Conservation (phyloP, 257 asterid species). For the Solanum boliviense region DNA sequence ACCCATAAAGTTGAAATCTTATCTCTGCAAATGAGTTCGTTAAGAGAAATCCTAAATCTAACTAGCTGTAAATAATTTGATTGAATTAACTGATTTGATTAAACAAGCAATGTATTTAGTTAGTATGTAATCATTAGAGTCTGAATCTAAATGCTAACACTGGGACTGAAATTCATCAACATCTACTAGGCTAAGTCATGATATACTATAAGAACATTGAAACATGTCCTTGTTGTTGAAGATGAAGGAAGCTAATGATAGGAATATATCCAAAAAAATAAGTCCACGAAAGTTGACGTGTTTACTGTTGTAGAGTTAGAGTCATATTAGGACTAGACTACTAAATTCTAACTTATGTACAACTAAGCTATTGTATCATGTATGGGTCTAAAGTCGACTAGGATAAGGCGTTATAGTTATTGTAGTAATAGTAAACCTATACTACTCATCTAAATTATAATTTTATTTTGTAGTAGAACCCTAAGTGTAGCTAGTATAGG, state of each 20-base stretch:
- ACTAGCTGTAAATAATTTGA: not conserved
- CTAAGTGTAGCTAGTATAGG: not conserved
- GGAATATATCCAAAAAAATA: not conserved
- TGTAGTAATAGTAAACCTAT: not conserved
- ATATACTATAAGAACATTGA: not conserved
- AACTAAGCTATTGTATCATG: not conserved
- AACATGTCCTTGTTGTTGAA: not conserved
- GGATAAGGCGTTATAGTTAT: not conserved
- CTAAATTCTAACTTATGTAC: not conserved
- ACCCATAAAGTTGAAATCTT: not conserved
- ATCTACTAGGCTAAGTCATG: not conserved
- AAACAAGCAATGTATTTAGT: not conserved
- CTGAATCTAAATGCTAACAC: not conserved
- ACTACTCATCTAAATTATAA: not conserved
- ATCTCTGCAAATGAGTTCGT: not conserved
- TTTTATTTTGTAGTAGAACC: not conserved
- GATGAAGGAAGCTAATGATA: not conserved
- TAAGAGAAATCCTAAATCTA: not conserved
- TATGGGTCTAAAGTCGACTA: not conserved
- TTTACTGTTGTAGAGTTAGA: not conserved
- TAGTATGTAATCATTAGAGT: not conserved
- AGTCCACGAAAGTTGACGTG: not conserved
- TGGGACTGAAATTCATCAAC: not conserved
- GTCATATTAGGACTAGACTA: not conserved
- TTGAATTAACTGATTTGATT: not conserved